Conservation (phyloP, 257 asterid species). For the Thymus mandschuricus region DNA sequence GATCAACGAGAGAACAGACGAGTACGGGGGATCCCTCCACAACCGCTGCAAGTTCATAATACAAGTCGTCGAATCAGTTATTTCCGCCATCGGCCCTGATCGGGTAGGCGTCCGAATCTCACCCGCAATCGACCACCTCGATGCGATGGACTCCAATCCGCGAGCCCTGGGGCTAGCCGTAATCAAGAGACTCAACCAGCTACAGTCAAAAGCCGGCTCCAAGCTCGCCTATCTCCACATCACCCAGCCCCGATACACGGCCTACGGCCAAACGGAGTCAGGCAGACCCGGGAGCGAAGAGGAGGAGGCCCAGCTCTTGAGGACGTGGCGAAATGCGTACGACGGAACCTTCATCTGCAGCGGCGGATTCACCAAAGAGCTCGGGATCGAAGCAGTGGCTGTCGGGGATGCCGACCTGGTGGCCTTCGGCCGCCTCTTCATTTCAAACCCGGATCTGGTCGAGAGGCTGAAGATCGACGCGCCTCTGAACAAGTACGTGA, state of each 20-base stretch:
- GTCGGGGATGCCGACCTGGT: slow-evolving; percentile 63
- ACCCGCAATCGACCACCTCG: slow-evolving; percentile 94
- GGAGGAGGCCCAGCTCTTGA: slow-evolving; percentile 63
- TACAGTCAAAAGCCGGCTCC: slow-evolving; percentile 49
- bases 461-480: slow-evolving; percentile 54
- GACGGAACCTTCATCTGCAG: slow-evolving; percentile 68
- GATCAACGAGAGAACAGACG: slow-evolving; percentile 79
- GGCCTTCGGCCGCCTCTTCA: slow-evolving; percentile 63
- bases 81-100: slow-evolving; percentile 70
- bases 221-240: slow-evolving; percentile 76
- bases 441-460: slow-evolving; percentile 73
- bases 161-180: slow-evolving; percentile 73
- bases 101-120: slow-evolving; percentile 82
- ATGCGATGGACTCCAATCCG: slow-evolving; percentile 87
- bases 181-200: slow-evolving; percentile 66
- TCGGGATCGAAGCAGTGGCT: slow-evolving; percentile 62
- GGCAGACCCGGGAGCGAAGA: slow-evolving; percentile 74
- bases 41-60: slow-evolving; percentile 78
- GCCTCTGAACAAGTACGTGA: slow-evolving; percentile 51
- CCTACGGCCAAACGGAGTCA: slow-evolving; percentile 76
- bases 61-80: slow-evolving; percentile 65
- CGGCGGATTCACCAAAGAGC: slow-evolving; percentile 71
- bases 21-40: slow-evolving; percentile 76
- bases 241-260: slow-evolving; percentile 88
- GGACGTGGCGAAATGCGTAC: slow-evolving; percentile 63